Percentiles rank a stretch among this genome's conserved stretches.
Conservation (phyloP, 805 yeast species). For the Ogataea corticis region DNA sequence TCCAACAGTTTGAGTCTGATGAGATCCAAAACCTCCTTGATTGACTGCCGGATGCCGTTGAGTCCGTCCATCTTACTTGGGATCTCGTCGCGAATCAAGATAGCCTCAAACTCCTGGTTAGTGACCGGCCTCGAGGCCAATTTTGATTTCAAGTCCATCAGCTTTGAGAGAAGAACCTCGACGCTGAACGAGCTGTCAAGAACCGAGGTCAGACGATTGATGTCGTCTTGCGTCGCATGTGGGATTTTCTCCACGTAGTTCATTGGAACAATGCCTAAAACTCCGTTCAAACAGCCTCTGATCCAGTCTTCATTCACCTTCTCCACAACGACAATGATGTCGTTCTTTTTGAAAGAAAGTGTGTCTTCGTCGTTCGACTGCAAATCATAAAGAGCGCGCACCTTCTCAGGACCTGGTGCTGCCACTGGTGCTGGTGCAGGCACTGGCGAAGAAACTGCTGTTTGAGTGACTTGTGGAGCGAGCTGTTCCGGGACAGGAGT, state of each 20-base stretch:
- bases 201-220: slow-evolving; percentile 46
- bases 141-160: slow-evolving; percentile 37
- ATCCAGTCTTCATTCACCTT: slow-evolving; percentile 94
- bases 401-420: slow-evolving; percentile 38
- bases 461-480: not conserved
- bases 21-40: slow-evolving; percentile 75
- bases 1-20: slow-evolving; percentile 79
- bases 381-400: slow-evolving; percentile 83
- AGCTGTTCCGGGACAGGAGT: too few relatives aligned
- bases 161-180: slow-evolving; percentile 64
- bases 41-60: slow-evolving; percentile 68
- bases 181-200: slow-evolving; percentile 61
- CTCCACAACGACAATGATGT: slow-evolving; percentile 82
- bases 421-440: not conserved
- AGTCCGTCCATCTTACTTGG: slow-evolving; percentile 72
- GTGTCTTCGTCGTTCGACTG: slow-evolving; percentile 82
- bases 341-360: slow-evolving; percentile 83
- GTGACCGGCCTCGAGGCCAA: slow-evolving; percentile 39
- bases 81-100: slow-evolving; percentile 59
- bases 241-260: slow-evolving; percentile 84
- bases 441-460: not conserved
- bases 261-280: slow-evolving; percentile 85
- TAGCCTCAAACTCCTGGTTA: slow-evolving; percentile 32
- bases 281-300: slow-evolving; percentile 82
- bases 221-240: slow-evolving; percentile 62